Evolutionary conservation across 768 basidiomycete species (phyloP).

Genomic region (Calvatia gigantea): DNA sequence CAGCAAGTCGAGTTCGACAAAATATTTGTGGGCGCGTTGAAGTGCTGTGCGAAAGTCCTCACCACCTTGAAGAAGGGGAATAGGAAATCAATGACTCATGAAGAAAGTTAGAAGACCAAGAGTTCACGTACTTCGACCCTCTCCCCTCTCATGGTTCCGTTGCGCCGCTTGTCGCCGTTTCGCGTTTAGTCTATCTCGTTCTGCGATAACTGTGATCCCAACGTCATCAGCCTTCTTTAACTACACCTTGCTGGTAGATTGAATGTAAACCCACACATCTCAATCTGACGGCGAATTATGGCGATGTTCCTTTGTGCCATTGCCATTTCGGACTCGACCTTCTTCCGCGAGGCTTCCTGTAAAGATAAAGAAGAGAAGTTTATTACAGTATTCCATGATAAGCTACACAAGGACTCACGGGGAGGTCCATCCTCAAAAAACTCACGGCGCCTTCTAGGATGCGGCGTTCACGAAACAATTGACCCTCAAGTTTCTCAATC

Average conservation of each 20-base stretch:
- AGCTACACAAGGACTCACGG: constrained; percentile 31
- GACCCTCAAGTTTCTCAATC: constrained; percentile 65
- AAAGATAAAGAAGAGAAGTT: constrained; percentile 1
- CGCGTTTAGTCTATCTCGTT: constrained; percentile 5
- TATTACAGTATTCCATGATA: constrained; percentile 6
- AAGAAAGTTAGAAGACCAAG: neutral
- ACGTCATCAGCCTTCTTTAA: neutral
- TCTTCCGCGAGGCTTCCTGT: constrained; percentile 60
- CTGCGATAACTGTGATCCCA: constrained; percentile 7
- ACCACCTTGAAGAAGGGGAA: constrained; percentile 21
- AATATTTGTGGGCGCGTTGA: constrained; percentile 55
- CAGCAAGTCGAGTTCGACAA: constrained; percentile 53
- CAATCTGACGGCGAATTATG: constrained; percentile 56
- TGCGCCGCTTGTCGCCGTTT: constrained; percentile 19
- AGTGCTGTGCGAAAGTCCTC: constrained; percentile 77
- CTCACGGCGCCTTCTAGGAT: constrained; percentile 94
- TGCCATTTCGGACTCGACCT: constrained; percentile 76
- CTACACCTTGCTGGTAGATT: too few relatives aligned
- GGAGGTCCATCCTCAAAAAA: constrained; percentile 65
- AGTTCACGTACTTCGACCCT: constrained; percentile 38
- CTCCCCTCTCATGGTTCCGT: constrained; percentile 16
- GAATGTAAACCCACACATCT: constrained; percentile 40
- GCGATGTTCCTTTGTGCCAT: constrained; percentile 74
- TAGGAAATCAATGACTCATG: neutral
- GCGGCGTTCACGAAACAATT: constrained; percentile 71